Base-by-base conservation (phyloP, 2,329 filamentous ascomycete genomes). In the Aureobasidium sp. region DNA sequence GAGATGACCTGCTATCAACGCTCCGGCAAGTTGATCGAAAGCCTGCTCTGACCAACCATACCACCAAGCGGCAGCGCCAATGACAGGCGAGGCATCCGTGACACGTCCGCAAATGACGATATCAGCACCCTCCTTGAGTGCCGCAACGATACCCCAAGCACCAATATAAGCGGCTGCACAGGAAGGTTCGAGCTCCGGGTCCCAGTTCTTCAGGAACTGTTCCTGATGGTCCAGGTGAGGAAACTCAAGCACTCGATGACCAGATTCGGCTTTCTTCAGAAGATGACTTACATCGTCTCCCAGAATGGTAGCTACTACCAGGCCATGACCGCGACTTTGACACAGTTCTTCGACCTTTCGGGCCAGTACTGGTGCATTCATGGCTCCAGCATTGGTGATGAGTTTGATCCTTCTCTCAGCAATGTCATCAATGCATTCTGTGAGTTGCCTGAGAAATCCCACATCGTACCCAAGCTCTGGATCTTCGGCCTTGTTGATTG, bases 381-480 rank as follows among this genome's bases (percentile, higher is more conserved):
- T 78, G 3, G 82, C 85, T 0, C 88, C 87, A 3, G 87, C 87
- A 69, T 89, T 88, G 64, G 88, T 78, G 42, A 87, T 78, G 16
- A 89, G 77, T 67, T 85, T 87, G 75, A 88, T 88, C 0, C 78
- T 71, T 67, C 85, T 82, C 56, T 82, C 75, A 1, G 79, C 74
- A 67, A 85, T 77, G 8, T 84, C 71, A 5, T 82, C 75, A 4
- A 88, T 78, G 1, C 78, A 60, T 23, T 80, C 70, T 82, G 72
- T 67, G 80, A 73, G 29, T 85, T 74, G 1, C 82, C 83, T 64
- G 84, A 80, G 84, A 83, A 84, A 55, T 84, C 79, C 36, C 81
- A 84, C 42, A 79, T 77, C 65, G 65, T 69, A 68, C 15, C 63
- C 67, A 27, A 60, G 42, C 25, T 50, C 25, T 53, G 62, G 27